A percentile compares a stretch with the other conserved stretches of the same genome.
phyloP scores from a whole-genome alignment of 345 rosid genomes.

The Rhizophora mangle region DNA sequence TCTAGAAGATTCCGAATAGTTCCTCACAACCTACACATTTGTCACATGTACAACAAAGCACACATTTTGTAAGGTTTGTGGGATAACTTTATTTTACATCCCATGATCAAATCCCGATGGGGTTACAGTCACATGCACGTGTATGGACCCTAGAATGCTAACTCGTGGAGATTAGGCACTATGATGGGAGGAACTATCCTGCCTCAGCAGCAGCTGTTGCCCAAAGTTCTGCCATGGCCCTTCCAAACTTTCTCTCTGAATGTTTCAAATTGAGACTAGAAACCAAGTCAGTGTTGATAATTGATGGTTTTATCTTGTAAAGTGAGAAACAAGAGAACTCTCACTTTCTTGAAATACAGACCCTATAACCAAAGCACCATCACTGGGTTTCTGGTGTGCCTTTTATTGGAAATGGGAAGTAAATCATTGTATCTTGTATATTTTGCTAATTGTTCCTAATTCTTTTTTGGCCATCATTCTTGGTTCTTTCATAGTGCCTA shows the following conservation, averaged over 20 bases:
- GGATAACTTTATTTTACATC: conserved; percentile 67
- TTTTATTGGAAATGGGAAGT: background rate
- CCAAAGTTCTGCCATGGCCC: too few species aligned
- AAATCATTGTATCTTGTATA: background rate
- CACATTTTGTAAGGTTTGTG: conserved; percentile 81
- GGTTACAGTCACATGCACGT: conserved; percentile 51
- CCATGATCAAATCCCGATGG: conserved; percentile 83
- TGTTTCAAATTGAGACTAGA: too few species aligned
- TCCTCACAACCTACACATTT: conserved; percentile 65
- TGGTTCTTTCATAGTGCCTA: conserved; percentile 40
- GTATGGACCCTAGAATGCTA: conserved; percentile 67
- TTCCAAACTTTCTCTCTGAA: too few species aligned
- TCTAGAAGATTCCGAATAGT: conserved; percentile 55
- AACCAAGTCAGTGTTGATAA: too few species aligned
- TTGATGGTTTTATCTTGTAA: too few species aligned
- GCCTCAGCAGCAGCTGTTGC: too few species aligned
- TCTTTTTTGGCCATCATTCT: background rate
- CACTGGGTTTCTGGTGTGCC: too few species aligned
- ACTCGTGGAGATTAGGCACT: conserved; percentile 52
- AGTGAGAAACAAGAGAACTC: too few species aligned
- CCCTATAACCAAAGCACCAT: too few species aligned
- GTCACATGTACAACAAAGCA: conserved; percentile 79
- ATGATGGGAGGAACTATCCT: conserved; percentile 52
- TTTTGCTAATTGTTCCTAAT: background rate
- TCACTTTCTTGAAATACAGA: too few species aligned